Conservation (phyloP, 176 grass and related monocot genomes). For the Rhynchospora breviuscula region DNA sequence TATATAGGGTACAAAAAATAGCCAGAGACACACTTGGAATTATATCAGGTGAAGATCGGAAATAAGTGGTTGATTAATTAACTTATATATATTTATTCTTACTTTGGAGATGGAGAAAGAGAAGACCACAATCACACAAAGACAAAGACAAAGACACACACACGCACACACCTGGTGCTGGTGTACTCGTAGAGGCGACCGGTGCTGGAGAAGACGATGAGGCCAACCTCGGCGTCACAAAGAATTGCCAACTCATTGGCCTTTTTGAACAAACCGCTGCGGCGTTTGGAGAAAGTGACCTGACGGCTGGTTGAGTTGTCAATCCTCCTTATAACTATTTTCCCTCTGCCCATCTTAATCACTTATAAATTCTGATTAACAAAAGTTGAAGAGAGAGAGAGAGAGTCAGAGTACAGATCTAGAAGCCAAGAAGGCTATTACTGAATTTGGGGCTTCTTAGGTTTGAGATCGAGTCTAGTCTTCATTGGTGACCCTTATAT, state of each 20-base stretch:
- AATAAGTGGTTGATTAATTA: too few relatives aligned
- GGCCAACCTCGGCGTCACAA: conserved; percentile 86
- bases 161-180: conserved; percentile 44
- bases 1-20: too few relatives aligned
- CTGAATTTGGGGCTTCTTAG: conserved; percentile 22
- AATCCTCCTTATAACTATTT: conserved; percentile 85
- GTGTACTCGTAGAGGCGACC: conserved; percentile 69
- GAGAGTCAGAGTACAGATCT: conserved; percentile 3
- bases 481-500: not conserved
- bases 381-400: not conserved
- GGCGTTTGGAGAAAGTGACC: conserved; percentile 81
- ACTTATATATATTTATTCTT: too few relatives aligned
- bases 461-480: not conserved
- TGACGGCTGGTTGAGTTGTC: conserved; percentile 88
- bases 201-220: conserved; percentile 87
- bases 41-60: too few relatives aligned
- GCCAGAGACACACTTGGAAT: too few relatives aligned
- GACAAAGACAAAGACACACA: too few relatives aligned
- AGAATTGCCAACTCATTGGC: conserved; percentile 84
- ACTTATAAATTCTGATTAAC: not conserved
- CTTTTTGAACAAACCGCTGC: conserved; percentile 87
- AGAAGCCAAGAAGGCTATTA: conserved; percentile 19
- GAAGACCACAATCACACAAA: too few relatives aligned
- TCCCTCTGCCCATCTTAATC: conserved; percentile 63
- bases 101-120: too few relatives aligned